Base-by-base conservation (phyloP, 345 rosid genomes). In the Clausena lansium region DNA sequence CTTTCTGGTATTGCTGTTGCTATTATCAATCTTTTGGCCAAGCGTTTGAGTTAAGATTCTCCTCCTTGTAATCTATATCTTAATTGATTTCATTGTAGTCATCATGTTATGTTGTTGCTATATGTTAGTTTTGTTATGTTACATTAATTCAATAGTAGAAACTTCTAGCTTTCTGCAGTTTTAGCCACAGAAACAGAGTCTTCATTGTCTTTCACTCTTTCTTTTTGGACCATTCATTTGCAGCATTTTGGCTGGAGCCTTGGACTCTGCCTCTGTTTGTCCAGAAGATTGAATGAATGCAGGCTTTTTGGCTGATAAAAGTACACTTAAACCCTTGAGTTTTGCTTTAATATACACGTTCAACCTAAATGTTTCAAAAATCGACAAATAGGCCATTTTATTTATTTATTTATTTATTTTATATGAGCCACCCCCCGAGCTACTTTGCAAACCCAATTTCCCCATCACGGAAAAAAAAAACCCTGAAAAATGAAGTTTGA, bases 1-100 rank as follows among this genome's bases (percentile, higher is more conserved):
- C 90, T 93, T 1, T 89, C 89, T 73, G 91, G 86, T 74, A 91
- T 95, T 54, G 92, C 94, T 1, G 86, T 86, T 3, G 94, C 93
- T 47, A 87, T 95, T 72, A 81, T 95, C 58, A 88, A 84, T 76
- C 13, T 85, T 39, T 22, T 90, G 73, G 75, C 75, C 55, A 84
- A 84, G 41, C 80, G n/a, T 15, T 52, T 60, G 14, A 24, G 73
- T 63, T 81, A 52, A 45, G 33, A 38, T 58, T 28, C 17, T 24
- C 5, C 35, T 45, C 14, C 4, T 13, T 0, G 27, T 38, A 3
- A 3, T 13, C 15, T 30, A 30, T 36, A n/a, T 41, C n/a, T 60
- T 65, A 47, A 25, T 55, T 71, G 47, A n/a, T 25, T 4, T 11
- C 11, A 67, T 24, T 24, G 15, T 67, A 2, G 15, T 67, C 8